phyloP scores from a whole-genome alignment of 768 basidiomycete species.

The Leucocoprinus birnbaumii region DNA sequence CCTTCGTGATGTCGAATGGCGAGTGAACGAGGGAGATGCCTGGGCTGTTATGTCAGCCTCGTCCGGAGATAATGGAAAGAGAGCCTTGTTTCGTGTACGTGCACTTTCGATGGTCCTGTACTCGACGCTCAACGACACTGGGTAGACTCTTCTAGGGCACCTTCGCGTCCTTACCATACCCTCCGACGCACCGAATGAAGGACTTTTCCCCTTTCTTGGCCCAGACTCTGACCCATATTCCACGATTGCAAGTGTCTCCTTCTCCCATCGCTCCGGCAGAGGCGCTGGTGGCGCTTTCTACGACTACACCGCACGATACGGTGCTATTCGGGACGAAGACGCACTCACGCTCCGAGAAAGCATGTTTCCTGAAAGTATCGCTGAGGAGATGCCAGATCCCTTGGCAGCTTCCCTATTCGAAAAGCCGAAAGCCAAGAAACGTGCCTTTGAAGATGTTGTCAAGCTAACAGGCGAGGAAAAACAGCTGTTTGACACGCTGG shows the following conservation, averaged over 20 bases:
- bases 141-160: conserved; percentile 66
- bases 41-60: conserved; percentile 76
- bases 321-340: conserved; percentile 84
- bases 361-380: conserved; percentile 54
- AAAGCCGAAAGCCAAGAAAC: conserved; percentile 11
- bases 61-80: conserved; percentile 46
- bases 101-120: neutral
- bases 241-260: conserved; percentile 58
- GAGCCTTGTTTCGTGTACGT: conserved; percentile 61
- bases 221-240: conserved; percentile 43
- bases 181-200: conserved; percentile 50
- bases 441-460: conserved; percentile 9
- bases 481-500: conserved; percentile 48
- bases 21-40: conserved; percentile 54
- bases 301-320: conserved; percentile 92
- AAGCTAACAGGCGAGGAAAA: conserved; percentile 8
- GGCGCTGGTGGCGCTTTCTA: conserved; percentile 73
- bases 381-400: conserved; percentile 7
- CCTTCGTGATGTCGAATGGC: conserved; percentile 58
- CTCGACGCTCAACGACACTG: conserved; percentile 1
- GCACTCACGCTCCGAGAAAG: conserved; percentile 70
- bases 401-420: conserved; percentile 22
- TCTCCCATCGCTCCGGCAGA: conserved; percentile 53
- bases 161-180: conserved; percentile 60
- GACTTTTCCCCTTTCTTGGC: conserved; percentile 71